phyloP scores from a whole-genome alignment of 805 yeast species.

The Kockiozyma suomiensis region DNA sequence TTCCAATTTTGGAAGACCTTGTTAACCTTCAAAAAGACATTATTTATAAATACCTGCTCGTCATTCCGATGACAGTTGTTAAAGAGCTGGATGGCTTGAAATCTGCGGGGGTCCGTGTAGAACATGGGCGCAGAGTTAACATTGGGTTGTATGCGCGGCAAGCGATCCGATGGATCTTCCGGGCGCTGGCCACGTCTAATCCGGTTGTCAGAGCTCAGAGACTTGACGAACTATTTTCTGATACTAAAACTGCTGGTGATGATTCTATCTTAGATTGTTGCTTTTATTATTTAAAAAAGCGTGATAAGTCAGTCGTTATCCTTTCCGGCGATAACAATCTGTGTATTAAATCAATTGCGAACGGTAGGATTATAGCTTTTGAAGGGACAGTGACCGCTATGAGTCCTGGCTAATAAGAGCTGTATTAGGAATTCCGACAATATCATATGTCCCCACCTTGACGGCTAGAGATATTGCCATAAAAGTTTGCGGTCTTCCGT shows the following conservation, averaged over 20 bases:
- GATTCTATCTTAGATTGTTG: conserved; percentile 88
- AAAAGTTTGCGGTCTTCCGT: conserved; percentile 4
- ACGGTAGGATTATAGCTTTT: conserved; percentile 53
- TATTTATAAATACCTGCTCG: conserved; percentile 53
- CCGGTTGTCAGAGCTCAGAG: conserved; percentile 67
- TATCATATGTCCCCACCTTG: conserved; percentile 19
- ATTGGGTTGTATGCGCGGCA: conserved; percentile 64
- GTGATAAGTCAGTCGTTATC: conserved; percentile 52
- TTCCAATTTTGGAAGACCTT: conserved; percentile 59
- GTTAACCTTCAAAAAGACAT: conserved; percentile 46
- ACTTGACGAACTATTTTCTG: conserved; percentile 50
- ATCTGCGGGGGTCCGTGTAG: conserved; percentile 40
- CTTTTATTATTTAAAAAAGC: conserved; percentile 54
- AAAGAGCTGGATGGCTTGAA: conserved; percentile 86
- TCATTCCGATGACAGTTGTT: conserved; percentile 72
- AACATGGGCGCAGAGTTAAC: conserved; percentile 35
- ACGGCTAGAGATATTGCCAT: conserved; percentile 16
- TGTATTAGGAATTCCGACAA: conserved; percentile 18
- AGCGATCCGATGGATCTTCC: conserved; percentile 79
- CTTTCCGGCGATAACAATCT: conserved; percentile 83
- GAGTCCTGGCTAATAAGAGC: background rate
- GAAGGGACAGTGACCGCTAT: background rate
- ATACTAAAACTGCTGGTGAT: conserved; percentile 57
- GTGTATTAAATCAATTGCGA: conserved; percentile 63
- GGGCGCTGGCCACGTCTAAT: conserved; percentile 55